These are phyloP conservation scores for Nicotiana tabacum DNA, from an alignment of 257 asterid species.

Conservation along the genomic window DNA sequence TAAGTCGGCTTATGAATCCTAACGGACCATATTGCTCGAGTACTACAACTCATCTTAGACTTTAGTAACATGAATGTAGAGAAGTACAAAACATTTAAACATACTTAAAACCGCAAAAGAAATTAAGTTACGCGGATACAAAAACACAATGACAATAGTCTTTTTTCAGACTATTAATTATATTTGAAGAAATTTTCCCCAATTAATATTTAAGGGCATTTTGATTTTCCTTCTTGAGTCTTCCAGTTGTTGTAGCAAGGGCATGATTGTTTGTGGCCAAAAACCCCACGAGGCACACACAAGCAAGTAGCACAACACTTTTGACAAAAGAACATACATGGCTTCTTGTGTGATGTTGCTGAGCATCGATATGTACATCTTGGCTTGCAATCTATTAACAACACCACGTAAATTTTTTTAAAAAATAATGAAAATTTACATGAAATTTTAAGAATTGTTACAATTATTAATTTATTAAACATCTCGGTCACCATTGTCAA, in stretches of 20 bases:
- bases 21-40: neutral
- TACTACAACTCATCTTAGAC: neutral
- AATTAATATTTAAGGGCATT: conserved; percentile 25
- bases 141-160: neutral
- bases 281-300: conserved; percentile 36
- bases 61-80: neutral
- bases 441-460: neutral
- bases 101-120: neutral
- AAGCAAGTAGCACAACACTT: conserved; percentile 35
- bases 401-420: neutral
- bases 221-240: conserved; percentile 35
- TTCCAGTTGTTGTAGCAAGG: conserved; percentile 41
- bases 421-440: neutral
- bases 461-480: too few relatives aligned
- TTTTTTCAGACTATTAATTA: neutral
- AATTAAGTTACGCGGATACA: neutral
- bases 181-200: neutral
- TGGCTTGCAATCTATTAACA: conserved; percentile 28
- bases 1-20: neutral
- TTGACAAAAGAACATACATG: conserved; percentile 38
- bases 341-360: conserved; percentile 42
- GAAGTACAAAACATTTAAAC: neutral
- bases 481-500: too few relatives aligned
- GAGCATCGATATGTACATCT: conserved; percentile 36
- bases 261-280: conserved; percentile 32